Percentiles rank a stretch among this genome's conserved stretches.
Conservation (phyloP, 2,329 filamentous ascomycete genomes). For the Ophidiomyces ophidiicola region DNA sequence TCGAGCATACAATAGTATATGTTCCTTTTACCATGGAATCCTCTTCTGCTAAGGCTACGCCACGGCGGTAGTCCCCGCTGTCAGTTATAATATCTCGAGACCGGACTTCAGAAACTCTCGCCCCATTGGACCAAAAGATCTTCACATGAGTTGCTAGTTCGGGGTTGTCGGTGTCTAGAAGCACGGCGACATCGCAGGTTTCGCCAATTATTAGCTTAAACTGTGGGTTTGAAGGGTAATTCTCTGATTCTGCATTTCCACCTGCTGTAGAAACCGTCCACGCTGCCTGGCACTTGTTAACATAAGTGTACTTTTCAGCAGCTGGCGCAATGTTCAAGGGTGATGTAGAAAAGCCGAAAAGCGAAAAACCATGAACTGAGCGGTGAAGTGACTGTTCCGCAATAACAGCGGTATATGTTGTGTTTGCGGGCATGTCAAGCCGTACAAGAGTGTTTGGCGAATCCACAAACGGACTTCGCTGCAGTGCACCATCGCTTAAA, state of each 20-base stretch:
- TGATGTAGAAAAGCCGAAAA: slow-evolving; percentile 65
- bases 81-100: slow-evolving; percentile 65
- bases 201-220: slow-evolving; percentile 52
- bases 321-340: slow-evolving; percentile 52
- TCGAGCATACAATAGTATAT: slow-evolving; percentile 84
- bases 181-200: slow-evolving; percentile 53
- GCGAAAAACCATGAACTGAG: slow-evolving; percentile 67
- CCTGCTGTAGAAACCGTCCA: slow-evolving; percentile 77
- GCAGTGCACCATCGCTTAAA: slow-evolving; percentile 56
- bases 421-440: slow-evolving; percentile 46
- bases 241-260: slow-evolving; percentile 64
- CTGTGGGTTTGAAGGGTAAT: slow-evolving; percentile 79
- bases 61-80: slow-evolving; percentile 78
- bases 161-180: slow-evolving; percentile 55
- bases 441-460: slow-evolving; percentile 82
- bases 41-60: slow-evolving; percentile 58
- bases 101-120: slow-evolving; percentile 56
- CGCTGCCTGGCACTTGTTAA: slow-evolving; percentile 47
- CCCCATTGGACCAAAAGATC: slow-evolving; percentile 63
- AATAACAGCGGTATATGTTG: slow-evolving; percentile 52
- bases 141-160: slow-evolving; percentile 74
- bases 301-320: slow-evolving; percentile 46
- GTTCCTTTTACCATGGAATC: slow-evolving; percentile 52
- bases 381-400: slow-evolving; percentile 68
- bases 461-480: slow-evolving; percentile 78